A percentile compares a stretch with the other conserved stretches of the same genome.
Evolutionary conservation across 1,139 yeast species (phyloP).

Genomic region (Lodderomyces metapsilosis): DNA sequence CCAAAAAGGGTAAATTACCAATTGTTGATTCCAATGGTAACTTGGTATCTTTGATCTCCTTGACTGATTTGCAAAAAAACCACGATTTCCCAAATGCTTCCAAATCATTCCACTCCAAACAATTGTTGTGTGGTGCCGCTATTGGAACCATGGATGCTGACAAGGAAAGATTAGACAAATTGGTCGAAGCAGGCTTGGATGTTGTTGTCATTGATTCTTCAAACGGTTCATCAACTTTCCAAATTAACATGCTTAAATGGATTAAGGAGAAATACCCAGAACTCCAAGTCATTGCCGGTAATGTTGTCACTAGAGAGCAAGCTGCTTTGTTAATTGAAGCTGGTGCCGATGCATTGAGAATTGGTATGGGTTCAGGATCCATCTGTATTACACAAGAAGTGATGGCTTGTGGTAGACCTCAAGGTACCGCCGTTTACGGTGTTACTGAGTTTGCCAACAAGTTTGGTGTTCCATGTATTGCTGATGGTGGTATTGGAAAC

Average conservation of each 20-base stretch:
- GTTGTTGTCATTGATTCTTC: constrained; percentile 95
- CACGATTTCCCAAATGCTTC: constrained; percentile 93
- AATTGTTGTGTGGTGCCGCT: constrained; percentile 97
- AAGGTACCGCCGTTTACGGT: constrained; percentile 93
- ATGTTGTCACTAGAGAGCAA: constrained; percentile 98
- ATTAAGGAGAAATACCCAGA: constrained; percentile 78
- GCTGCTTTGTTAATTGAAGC: constrained; percentile 94
- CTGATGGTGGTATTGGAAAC: constrained; percentile 99
- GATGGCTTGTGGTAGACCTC: constrained; percentile 99
- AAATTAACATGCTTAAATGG: constrained; percentile 89
- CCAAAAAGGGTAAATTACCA: constrained; percentile 97
- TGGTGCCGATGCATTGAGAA: constrained; percentile 97
- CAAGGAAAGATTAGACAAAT: constrained; percentile 74
- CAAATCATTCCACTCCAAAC: constrained; percentile 89
- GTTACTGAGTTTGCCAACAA: constrained; percentile 85
- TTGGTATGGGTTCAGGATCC: constrained; percentile 99
- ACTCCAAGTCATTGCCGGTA: constrained; percentile 92
- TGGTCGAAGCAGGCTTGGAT: constrained; percentile 96
- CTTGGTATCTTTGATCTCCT: constrained; percentile 83
- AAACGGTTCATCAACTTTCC: constrained; percentile 96
- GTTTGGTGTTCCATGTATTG: constrained; percentile 95
- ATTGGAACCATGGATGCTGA: constrained; percentile 93
- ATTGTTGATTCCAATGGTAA: constrained; percentile 77
- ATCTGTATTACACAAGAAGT: constrained; percentile 99
- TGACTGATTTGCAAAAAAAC: constrained; percentile 97